Evolutionary conservation across 345 rosid genomes (phyloP), one percentile per base, ranked within the genome.

Genomic region (Acer saccharum): DNA sequence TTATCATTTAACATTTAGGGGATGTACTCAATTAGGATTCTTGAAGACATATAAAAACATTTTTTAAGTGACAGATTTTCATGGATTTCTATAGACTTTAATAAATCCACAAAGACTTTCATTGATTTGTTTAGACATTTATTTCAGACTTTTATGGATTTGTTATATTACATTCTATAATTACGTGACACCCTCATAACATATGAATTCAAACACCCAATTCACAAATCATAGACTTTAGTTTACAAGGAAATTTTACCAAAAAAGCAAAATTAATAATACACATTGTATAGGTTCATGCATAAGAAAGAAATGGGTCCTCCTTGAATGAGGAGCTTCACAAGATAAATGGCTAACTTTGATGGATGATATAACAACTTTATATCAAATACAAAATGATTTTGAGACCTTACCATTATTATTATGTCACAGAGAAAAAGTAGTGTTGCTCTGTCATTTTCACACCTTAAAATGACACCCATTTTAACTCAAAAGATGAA

Each of bases 361-460:
- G 77, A 71, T 75, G 73, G 77, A 71, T 75, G 75, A 78, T 6
- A 43, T 66, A 75, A 77, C 63, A 68, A 73, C 78, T 41, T 68
- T 65, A 61, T 39, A 78, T 58, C 68, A 73, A 58, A 75, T 10
- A 60, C 20, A 70, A 77, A 71, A 29, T 84, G 86, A 86, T 79
- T 50, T 77, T 77, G 86, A 86, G 83, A 75, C 76, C 85, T 66
- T 69, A 76, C 85, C 82, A 76, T 72, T 35, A 81, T 41, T 41
- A 41, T 61, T 74, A 58, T 39, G 71, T 65, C 18, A 23, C 65
- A 76, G 18, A 60, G 16, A 74, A 66, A 55, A 64, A 71, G 83
- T 72, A 68, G 79, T 79, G 92, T 77, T 85, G 84, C 67, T 74
- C 76, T 81, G 89, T 88, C 90, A 81, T 50, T 78, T 78, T 86